Evolutionary conservation across 768 basidiomycete species (phyloP), one percentile per base, ranked within the genome.

Genomic region (Tulasnella sp.): DNA sequence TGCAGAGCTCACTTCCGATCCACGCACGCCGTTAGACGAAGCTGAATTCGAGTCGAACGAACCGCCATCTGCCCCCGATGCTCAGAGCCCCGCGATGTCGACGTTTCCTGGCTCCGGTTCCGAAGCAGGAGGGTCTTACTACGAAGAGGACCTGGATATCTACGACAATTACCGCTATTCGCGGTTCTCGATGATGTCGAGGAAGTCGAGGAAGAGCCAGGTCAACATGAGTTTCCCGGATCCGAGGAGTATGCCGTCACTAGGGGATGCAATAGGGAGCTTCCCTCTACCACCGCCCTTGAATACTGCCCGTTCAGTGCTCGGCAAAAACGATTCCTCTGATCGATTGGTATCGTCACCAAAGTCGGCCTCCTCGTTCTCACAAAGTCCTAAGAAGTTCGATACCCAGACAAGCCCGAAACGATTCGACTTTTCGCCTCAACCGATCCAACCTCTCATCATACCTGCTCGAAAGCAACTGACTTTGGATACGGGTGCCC

Each of bases 141-240:
- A 74, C 52, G 79, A 79, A 24, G 62, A 80, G 39, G 75, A 80
- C 71, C 40, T 48, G 44, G 78, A 80, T 31, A 79, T 80, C 38
- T 80, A 80, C 56, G 80, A 80, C 68, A 56, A 80, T 39, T 80
- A 80, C 44, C 80, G 80, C 5, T 80, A 80, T 52, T 80, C 80
- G 3, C 80, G 80, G 24, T 79, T 71, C 40, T 80, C 80, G 19
- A 58, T 79, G 42, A 1, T 52, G 21, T 80, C 80, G 38, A 39
- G 74, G 21, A 79, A 73, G 38, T 79, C 80, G 46, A 36, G 73
- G 27, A 79, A 79, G 72, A 72, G 36, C 68, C 48, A 68, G 62
- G 16, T 68, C 10, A 62, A 62, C 24, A 78, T 56, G 58, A 71
- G 62, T 31, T 68, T 68, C 62, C 62, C 62, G n/a, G 58, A 42